These are phyloP conservation scores for Kalaharituber pfeilii DNA, from an alignment of 2,329 filamentous ascomycete genomes.

Conservation along the genomic window DNA sequence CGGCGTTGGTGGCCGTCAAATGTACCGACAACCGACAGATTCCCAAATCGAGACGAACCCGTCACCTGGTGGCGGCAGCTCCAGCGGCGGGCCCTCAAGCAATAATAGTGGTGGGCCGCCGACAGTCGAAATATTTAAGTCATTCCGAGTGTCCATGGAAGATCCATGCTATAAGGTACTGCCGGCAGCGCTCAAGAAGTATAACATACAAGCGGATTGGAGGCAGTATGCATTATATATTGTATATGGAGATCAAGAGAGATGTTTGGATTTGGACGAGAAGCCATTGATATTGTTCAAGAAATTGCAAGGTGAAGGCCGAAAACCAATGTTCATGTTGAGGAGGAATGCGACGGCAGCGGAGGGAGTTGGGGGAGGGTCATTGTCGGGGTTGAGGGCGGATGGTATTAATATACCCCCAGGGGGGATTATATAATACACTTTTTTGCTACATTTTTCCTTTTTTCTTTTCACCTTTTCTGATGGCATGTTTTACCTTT, in stretches of 20 bases:
- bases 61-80: constrained; percentile 7
- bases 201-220: constrained; percentile 96
- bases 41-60: constrained; percentile 21
- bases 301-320: constrained; percentile 86
- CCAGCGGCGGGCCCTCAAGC: neutral
- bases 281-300: constrained; percentile 93
- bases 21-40: constrained; percentile 37
- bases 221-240: constrained; percentile 96
- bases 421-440: constrained; percentile 9
- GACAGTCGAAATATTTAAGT: constrained; percentile 89
- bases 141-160: constrained; percentile 93
- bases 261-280: constrained; percentile 78
- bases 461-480: constrained; percentile 9
- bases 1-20: neutral
- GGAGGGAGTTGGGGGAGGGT: constrained; percentile 7
- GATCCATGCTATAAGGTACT: constrained; percentile 96
- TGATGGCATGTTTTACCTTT: constrained; percentile 6
- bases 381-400: neutral
- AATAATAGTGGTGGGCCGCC: neutral
- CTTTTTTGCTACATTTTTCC: constrained; percentile 1
- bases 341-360: constrained; percentile 36
- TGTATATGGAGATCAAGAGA: constrained; percentile 95
- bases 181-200: constrained; percentile 87
- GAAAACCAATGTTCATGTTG: constrained; percentile 99
- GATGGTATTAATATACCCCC: constrained; percentile 7